phyloP scores from a whole-genome alignment of 805 yeast genomes.

The Torulaspora franciscae region DNA sequence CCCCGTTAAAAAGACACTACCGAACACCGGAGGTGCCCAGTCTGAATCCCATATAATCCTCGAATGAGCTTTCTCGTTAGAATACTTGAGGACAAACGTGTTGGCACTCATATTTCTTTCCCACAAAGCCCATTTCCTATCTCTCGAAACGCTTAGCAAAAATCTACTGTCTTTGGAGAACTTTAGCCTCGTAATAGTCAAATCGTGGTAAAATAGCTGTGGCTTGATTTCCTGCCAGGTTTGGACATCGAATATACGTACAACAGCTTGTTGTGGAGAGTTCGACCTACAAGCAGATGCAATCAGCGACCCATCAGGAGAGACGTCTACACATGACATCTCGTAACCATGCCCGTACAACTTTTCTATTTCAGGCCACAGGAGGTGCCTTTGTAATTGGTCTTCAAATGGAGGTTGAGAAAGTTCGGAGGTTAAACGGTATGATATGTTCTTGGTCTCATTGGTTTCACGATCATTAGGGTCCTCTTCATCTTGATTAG shows the following conservation, averaged over 20 bases:
- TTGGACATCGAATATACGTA: slow-evolving; percentile 63
- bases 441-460: slow-evolving; percentile 39
- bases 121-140: slow-evolving; percentile 82
- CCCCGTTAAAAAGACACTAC: slow-evolving; percentile 66
- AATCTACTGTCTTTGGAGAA: slow-evolving; percentile 66
- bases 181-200: slow-evolving; percentile 78
- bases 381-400: slow-evolving; percentile 80
- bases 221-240: slow-evolving; percentile 61
- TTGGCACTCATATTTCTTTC: slow-evolving; percentile 38
- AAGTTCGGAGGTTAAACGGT: slow-evolving; percentile 45
- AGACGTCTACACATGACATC: slow-evolving; percentile 68
- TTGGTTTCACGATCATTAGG: slow-evolving; percentile 35
- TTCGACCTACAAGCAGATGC: slow-evolving; percentile 94
- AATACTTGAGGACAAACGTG: slow-evolving; percentile 37
- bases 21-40: slow-evolving; percentile 61
- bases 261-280: slow-evolving; percentile 74
- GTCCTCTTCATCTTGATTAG: slow-evolving; percentile 39
- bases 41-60: slow-evolving; percentile 95
- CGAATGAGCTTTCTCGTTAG: slow-evolving; percentile 71
- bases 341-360: slow-evolving; percentile 98
- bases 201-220: slow-evolving; percentile 59
- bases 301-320: slow-evolving; percentile 55
- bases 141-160: slow-evolving; percentile 79
- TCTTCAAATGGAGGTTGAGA: slow-evolving; percentile 78
- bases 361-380: slow-evolving; percentile 94